Evolutionary conservation across 495 filamentous ascomycete genomes (phyloP).

Genomic region (Penicillium coprophilum): DNA sequence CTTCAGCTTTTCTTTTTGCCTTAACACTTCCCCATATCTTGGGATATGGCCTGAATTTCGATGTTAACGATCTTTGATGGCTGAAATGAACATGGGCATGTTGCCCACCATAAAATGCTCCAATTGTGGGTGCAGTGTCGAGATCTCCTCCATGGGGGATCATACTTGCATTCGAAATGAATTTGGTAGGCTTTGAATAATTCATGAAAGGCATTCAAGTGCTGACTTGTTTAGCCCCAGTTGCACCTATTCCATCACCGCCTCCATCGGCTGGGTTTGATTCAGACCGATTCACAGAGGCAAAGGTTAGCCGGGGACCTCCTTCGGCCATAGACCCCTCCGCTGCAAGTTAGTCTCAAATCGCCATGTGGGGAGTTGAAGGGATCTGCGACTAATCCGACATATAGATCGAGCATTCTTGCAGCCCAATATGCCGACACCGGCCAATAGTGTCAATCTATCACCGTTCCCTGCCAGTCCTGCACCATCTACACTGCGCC

Average conservation of each 20-base stretch:
- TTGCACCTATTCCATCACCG: conserved; percentile 39
- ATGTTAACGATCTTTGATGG: conserved; percentile 18
- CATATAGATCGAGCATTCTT: conserved; percentile 61
- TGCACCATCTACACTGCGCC: conserved; percentile 41
- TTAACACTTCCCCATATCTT: conserved; percentile 4
- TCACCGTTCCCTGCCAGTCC: conserved; percentile 53
- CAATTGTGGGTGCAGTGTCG: conserved; percentile 77
- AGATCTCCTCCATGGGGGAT: conserved; percentile 90
- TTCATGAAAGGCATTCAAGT: background rate
- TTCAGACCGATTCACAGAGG: conserved; percentile 20
- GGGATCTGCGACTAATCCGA: conserved; percentile 20
- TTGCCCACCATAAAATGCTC: conserved; percentile 97
- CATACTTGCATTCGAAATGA: conserved; percentile 62
- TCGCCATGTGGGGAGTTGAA: conserved; percentile 3
- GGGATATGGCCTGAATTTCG: conserved; percentile 18
- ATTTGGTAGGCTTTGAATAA: conserved; percentile 8
- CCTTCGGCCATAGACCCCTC: conserved; percentile 57
- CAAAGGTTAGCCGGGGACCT: conserved; percentile 28
- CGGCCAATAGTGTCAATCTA: conserved; percentile 56
- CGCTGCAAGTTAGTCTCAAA: conserved; percentile 51
- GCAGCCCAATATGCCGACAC: conserved; percentile 56
- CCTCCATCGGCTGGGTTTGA: conserved; percentile 35
- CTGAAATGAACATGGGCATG: conserved; percentile 52
- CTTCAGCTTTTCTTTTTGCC: background rate
- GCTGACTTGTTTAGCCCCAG: conserved; percentile 19